A percentile compares a stretch with the other conserved stretches of the same genome.
Evolutionary conservation across 2,329 filamentous ascomycete species (phyloP).

Genomic region (Emmonsiellopsis sp.): DNA sequence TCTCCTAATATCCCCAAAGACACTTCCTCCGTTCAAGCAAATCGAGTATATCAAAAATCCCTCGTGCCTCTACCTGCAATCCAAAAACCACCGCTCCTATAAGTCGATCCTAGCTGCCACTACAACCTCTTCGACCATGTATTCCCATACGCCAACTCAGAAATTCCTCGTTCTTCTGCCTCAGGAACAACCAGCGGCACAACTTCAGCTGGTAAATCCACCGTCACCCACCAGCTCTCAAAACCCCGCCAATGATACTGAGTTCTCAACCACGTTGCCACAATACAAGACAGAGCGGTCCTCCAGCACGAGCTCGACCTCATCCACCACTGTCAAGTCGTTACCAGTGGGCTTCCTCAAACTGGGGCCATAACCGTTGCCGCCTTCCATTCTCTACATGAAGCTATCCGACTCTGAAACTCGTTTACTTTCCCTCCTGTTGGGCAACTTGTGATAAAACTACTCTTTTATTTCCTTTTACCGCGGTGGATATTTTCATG

Average conservation of each 20-base stretch:
- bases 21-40: not conserved
- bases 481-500: no score
- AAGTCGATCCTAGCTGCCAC: not conserved
- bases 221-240: not conserved
- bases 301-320: conserved; percentile 7
- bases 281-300: conserved; percentile 5
- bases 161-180: conserved; percentile 14
- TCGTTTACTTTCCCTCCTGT: no score
- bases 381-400: not conserved
- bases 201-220: not conserved
- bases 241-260: not conserved
- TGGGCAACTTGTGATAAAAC: no score
- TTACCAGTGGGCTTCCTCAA: conserved; percentile 9
- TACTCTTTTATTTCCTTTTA: no score
- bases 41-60: no score
- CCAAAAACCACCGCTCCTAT: not conserved
- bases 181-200: conserved; percentile 6
- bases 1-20: no score
- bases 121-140: conserved; percentile 8
- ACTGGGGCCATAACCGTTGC: conserved; percentile 9
- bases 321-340: conserved; percentile 2
- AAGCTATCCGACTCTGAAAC: not conserved
- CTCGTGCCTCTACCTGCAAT: no score
- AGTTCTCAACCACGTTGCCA: not conserved
- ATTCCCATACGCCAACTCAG: conserved; percentile 11